Evolutionary conservation across 108 stramenopile genomes (phyloP), one percentile per base, ranked within the genome.

Genomic region (Nitzschia inconspicua): DNA sequence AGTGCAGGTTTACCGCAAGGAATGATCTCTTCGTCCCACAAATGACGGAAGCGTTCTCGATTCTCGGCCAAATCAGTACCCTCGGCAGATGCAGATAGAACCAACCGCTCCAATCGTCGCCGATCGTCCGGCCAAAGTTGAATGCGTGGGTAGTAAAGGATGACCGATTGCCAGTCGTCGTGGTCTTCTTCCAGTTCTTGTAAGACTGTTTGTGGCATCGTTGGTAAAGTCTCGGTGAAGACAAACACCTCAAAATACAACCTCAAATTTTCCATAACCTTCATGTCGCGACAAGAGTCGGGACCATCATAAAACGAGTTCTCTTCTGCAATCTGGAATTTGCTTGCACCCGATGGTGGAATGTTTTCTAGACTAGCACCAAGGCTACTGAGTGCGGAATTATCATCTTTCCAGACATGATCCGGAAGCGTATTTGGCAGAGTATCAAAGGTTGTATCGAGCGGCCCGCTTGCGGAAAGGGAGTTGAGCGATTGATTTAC

Each of bases 1-100:
- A 77, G 63, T 42, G 87, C 73, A 39, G 72, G 75, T 48, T 75
- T 67, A 26, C 91, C 91, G 60, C 91, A 93, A 4, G 86, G 81
- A 16, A 93, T 40, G 2, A 93, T 63, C 22, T 79, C 65, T 61
- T 89, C 91, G 56, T 52, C 76, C 86, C 91, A 93, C 25, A 89
- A 74, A 22, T 77, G 70, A 16, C 77, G 56, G 65, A 83, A 88
- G 1, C 80, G 73, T 61, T 91, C 89, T 60, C 63, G 50, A 42
- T 31, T 67, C 48, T 29, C 27, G 7, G 50, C 27, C 60, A 51
- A 55, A 23, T 50, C 55, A 5, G 39, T 34, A n/a, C 31, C 53
- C 3, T 68, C 58, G 24, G 37, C 34, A 0, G 64, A 26, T 22
- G 62, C 19, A 19, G 65, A 36, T 39, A 50, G 16, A 48, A 27